A percentile compares a stretch with the other conserved stretches of the same genome.
Conservation (phyloP, 441 rosid genomes). For the Monsonia emarginata region DNA sequence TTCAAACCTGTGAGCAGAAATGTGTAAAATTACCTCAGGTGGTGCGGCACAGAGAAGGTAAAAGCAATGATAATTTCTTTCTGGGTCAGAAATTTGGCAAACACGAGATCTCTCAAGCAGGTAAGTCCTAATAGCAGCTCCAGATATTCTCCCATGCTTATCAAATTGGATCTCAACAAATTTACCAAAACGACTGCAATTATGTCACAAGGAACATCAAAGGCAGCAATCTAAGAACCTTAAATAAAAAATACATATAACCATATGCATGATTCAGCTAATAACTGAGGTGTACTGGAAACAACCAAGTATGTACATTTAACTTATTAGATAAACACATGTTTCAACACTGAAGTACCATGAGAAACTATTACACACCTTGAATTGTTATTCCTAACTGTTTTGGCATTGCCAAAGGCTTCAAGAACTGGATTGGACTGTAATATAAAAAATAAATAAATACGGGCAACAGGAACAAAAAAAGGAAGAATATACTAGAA, state of each 20-base stretch:
- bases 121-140: slow-evolving; percentile 96
- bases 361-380: slow-evolving; percentile 40
- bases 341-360: slow-evolving; percentile 1
- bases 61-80: slow-evolving; percentile 97
- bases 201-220: slow-evolving; percentile 16
- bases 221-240: slow-evolving; percentile 11
- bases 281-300: background rate
- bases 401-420: slow-evolving; percentile 99
- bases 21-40: slow-evolving; percentile 60
- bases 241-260: slow-evolving; percentile 1
- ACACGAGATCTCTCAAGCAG: slow-evolving; percentile 98
- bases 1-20: slow-evolving; percentile 8
- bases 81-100: slow-evolving; percentile 96
- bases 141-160: slow-evolving; percentile 94
- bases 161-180: slow-evolving; percentile 99
- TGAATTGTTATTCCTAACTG: slow-evolving; percentile 95
- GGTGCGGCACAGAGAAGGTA: slow-evolving; percentile 97
- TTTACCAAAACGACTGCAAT: slow-evolving; percentile 98
- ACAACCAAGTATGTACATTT: background rate
- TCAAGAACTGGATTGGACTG: slow-evolving; percentile 99
- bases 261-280: background rate
- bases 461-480: too few relatives aligned
- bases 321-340: background rate
- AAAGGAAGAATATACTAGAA: background rate
- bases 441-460: slow-evolving; percentile 7